Percentiles rank a stretch among this genome's conserved stretches.
These are phyloP conservation scores for Thelonectria olida DNA, from an alignment of 2,329 filamentous ascomycete species.

Conservation along the genomic window DNA sequence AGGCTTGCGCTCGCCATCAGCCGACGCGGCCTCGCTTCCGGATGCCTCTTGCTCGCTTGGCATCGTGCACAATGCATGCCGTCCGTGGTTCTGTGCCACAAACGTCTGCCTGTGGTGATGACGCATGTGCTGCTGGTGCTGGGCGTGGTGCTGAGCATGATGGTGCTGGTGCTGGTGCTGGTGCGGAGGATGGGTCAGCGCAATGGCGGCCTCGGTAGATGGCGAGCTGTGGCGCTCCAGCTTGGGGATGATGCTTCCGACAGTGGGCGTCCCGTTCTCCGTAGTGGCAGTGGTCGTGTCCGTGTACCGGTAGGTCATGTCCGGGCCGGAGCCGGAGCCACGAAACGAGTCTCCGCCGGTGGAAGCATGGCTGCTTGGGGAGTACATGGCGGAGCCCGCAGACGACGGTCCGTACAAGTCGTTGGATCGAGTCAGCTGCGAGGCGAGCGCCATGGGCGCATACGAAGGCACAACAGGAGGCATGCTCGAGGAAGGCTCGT, in stretches of 20 bases:
- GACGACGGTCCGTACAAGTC: constrained; percentile 32
- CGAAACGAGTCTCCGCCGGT: constrained; percentile 19
- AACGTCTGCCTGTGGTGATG: constrained; percentile 10
- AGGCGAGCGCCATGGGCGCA: constrained; percentile 25
- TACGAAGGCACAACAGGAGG: constrained; percentile 25
- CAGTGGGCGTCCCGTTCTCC: constrained; percentile 21
- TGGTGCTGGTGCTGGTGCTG: background rate
- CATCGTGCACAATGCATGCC: constrained; percentile 32
- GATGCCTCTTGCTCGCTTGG: constrained; percentile 21
- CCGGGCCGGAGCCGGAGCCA: constrained; percentile 7
- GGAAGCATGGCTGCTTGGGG: background rate
- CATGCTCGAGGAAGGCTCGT: constrained; percentile 33
- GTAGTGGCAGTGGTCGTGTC: constrained; percentile 38
- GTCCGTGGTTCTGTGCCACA: constrained; percentile 16
- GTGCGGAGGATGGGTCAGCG: constrained; percentile 19
- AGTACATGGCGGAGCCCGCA: constrained; percentile 26
- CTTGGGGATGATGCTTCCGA: background rate
- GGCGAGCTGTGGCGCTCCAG: constrained; percentile 5
- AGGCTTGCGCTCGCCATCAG: constrained; percentile 31
- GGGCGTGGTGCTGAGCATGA: background rate
- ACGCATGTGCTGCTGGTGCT: background rate
- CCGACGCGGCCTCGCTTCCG: background rate
- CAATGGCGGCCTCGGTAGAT: constrained; percentile 13
- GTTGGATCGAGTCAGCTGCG: constrained; percentile 28
- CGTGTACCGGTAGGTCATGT: constrained; percentile 45